Percentiles rank a stretch among this genome's conserved stretches.
These are phyloP conservation scores for Pontederia crassipes DNA, from an alignment of 176 grass and related monocot species.

Conservation along the genomic window DNA sequence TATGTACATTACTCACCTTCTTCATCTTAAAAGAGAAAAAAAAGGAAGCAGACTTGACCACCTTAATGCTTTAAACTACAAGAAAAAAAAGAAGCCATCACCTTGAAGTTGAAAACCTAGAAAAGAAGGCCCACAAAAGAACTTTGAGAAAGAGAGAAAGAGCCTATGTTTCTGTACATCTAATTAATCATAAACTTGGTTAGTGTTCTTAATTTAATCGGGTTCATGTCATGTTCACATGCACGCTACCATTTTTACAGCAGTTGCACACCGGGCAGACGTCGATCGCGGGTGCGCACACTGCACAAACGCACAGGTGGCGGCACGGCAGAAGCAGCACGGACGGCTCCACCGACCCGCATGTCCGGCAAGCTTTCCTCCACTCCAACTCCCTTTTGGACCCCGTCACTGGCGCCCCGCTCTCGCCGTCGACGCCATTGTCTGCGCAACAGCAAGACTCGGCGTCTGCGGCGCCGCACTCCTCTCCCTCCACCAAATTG, in stretches of 20 bases:
- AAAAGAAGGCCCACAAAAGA: too few species aligned
- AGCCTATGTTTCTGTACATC: too few species aligned
- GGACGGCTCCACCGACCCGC: constrained; percentile 25
- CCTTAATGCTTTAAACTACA: too few species aligned
- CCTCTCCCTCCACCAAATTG: not conserved
- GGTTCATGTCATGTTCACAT: constrained; percentile 61
- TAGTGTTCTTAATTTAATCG: not conserved
- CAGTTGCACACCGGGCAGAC: constrained; percentile 59
- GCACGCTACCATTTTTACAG: constrained; percentile 43
- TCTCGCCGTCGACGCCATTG: not conserved
- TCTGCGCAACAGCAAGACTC: constrained; percentile 72
- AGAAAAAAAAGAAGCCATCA: too few species aligned
- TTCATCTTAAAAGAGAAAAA: too few species aligned
- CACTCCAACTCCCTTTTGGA: not conserved
- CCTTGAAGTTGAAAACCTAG: too few species aligned
- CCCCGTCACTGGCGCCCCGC: not conserved
- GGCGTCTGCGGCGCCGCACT: constrained; percentile 15
- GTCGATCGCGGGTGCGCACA: constrained; percentile 30
- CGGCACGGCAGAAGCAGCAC: constrained; percentile 72
- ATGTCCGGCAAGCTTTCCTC: constrained; percentile 25
- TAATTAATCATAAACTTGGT: too few species aligned
- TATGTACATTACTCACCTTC: too few species aligned
- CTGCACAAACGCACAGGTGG: constrained; percentile 55
- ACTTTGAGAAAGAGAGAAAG: too few species aligned
- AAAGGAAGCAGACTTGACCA: too few species aligned